Evolutionary conservation across 805 yeast genomes (phyloP).

Genomic region (Ogataea populi-albae): DNA sequence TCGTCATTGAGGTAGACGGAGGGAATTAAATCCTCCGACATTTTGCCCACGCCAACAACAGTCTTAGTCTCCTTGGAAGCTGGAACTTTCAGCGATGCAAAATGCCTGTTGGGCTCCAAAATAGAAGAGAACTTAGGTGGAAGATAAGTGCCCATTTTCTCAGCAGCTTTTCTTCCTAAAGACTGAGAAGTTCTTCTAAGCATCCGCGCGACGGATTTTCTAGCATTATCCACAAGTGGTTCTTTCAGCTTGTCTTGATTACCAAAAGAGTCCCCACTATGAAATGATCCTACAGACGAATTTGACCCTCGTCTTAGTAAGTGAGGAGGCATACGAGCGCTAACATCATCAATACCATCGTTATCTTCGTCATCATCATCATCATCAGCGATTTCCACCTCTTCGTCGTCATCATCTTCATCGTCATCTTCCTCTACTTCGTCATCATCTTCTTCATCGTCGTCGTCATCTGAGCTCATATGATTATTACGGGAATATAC

Average conservation of each 20-base stretch:
- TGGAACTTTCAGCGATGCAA: constrained; percentile 66
- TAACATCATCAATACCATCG: constrained; percentile 15
- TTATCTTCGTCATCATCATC: constrained; percentile 19
- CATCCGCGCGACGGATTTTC: constrained; percentile 72
- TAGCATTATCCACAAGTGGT: constrained; percentile 67
- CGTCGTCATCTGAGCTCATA: constrained; percentile 36
- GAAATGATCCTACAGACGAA: constrained; percentile 28
- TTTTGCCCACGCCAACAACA: constrained; percentile 47
- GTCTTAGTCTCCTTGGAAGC: constrained; percentile 43
- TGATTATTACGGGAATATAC: constrained; percentile 23
- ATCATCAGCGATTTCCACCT: constrained; percentile 18
- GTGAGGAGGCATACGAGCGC: constrained; percentile 14
- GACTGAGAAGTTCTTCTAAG: constrained; percentile 76
- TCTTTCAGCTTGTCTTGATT: constrained; percentile 36
- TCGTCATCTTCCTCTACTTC: constrained; percentile 29
- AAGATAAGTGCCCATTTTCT: constrained; percentile 81
- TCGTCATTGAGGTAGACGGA: constrained; percentile 21
- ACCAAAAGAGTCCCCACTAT: constrained; percentile 24
- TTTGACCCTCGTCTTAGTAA: constrained; percentile 20
- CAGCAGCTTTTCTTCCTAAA: constrained; percentile 78
- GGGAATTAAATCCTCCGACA: constrained; percentile 24
- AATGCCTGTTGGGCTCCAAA: constrained; percentile 88
- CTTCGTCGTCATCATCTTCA: constrained; percentile 26
- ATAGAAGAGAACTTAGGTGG: constrained; percentile 84
- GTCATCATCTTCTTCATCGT: constrained; percentile 30